Percentiles rank a stretch among this genome's conserved stretches.
Evolutionary conservation across 345 rosid genomes (phyloP).

Genomic region (Heritiera littoralis): DNA sequence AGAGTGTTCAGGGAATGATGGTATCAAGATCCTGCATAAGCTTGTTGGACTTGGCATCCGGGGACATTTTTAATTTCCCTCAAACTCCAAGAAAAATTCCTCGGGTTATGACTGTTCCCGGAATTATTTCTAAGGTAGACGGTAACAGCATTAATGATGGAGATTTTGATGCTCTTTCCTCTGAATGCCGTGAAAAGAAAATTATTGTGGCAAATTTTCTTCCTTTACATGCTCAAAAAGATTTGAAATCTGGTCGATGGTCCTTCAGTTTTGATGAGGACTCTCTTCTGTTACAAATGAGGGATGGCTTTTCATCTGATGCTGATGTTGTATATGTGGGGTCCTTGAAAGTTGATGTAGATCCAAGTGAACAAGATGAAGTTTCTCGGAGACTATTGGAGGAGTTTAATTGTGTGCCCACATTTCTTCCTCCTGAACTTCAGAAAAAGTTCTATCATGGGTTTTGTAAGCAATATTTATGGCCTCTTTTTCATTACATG

Average conservation of each 20-base stretch:
- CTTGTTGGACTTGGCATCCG: constrained; percentile 56
- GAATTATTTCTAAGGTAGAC: constrained; percentile 46
- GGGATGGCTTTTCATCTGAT: constrained; percentile 42
- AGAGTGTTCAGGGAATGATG: constrained; percentile 39
- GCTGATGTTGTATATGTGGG: constrained; percentile 44
- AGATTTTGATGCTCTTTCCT: constrained; percentile 44
- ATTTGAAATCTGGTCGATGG: constrained; percentile 34
- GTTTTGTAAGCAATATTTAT: constrained; percentile 48
- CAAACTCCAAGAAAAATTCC: constrained; percentile 34
- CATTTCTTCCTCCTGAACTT: constrained; percentile 45
- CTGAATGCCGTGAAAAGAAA: constrained; percentile 32
- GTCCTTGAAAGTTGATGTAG: constrained; percentile 37
- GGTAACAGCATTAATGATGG: constrained; percentile 43
- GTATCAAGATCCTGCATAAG: constrained; percentile 56
- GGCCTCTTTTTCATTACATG: constrained; percentile 53
- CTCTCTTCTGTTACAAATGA: constrained; percentile 39
- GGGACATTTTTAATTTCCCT: constrained; percentile 40
- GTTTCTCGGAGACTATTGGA: constrained; percentile 38
- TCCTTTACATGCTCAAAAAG: constrained; percentile 41
- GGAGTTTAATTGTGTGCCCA: constrained; percentile 44
- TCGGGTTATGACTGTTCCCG: constrained; percentile 50
- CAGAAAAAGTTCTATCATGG: constrained; percentile 41
- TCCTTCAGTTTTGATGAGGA: constrained; percentile 46
- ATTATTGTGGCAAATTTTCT: constrained; percentile 46
- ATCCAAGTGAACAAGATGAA: constrained; percentile 41